Base-by-base conservation (phyloP, 345 rosid species). In the Eucalyptus decipiens region DNA sequence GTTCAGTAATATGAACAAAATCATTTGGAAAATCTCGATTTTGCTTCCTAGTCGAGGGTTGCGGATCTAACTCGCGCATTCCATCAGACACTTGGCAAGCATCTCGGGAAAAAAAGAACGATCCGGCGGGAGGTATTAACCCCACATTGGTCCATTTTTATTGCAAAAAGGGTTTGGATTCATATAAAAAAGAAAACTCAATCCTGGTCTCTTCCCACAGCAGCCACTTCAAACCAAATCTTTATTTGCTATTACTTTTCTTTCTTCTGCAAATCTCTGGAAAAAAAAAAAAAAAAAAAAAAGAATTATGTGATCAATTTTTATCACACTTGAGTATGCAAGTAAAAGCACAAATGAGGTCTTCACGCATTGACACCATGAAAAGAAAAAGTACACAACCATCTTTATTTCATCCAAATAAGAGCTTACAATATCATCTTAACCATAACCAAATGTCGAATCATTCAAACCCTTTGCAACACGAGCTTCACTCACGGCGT, bases 401-500 rank as follows among this genome's bases (percentile, higher is more conserved):
- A 58, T 58, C 3, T 13, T 62, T 28, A 62, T 62, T 62, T 30
- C 34, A 62, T 62, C 34, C 18, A 30, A 62, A 30, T 15, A 1
- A 5, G 34, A 62, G 34, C 72, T 62, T 62, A 62, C 18, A 4
- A 4, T 14, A 30, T 6, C 34, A 30, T 62, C 5, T 62, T 62
- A 62, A 28, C 19, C 34, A 14, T 62, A 14, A 1, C 34, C 72
- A 30, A 14, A 62, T n/a, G 72, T 62, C 1, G 9, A 62, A 30
- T 62, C 72, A 62, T 62, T 62, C 4, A 5, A 62, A 30, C 19
- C 34, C 5, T 62, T 62, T 7, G 9, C 3, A 13, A n/a, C 37
- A 14, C 17, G 3, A 4, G 37, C 32, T 30, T 30, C 34, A 4
- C 72, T 30, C 9, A 6, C 0, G 34, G 3, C 5, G 5, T n/a